Base-by-base conservation (phyloP, 768 basidiomycete species). In the Lactarius trivialis region DNA sequence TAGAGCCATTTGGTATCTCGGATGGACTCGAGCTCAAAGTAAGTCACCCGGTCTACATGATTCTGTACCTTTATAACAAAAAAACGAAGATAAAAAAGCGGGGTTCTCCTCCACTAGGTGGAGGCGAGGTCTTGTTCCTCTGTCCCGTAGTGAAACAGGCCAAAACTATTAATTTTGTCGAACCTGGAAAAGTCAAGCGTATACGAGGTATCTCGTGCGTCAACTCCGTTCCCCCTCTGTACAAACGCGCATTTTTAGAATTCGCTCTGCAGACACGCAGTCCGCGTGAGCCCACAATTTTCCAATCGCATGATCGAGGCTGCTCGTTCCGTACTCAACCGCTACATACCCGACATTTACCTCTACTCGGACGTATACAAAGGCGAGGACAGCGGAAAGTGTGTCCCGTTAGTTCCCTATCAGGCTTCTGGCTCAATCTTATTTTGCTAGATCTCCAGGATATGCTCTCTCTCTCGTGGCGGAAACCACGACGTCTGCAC, bases 291-390 rank as follows among this genome's bases (percentile, higher is more conserved):
- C 66, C 97, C 97, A 26, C 95, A 98, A 71, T 92, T 99, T 72
- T 97, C 95, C 2, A 97, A 97, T 73, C 84, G 97, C 41, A 93
- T 98, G 88, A 97, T 99, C 55, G 96, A 98, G 69, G 84, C 95
- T 8, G 85, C 92, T 19, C 86, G 97, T 41, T 94, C 92, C 2
- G 80, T 99, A 26, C 78, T 99, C 49, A 98, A 98, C 72, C 89
- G 94, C 4, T 97, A 91, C 73, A 97, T 98, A 61, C 96, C 97
- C 39, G 97, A 99, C 72, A 94, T 98, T 32, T 98, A 98, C 75
- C 84, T 99, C 41, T 96, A 98, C 73, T 96, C 97, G 4, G 97
- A 99, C 66, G 94, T 98, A 26, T 98, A 97, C 76, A 96, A 97
- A 72, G 95, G 95, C 7, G 91, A 92, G 19, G 97, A 98, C 65